phyloP scores from a whole-genome alignment of 2,329 filamentous ascomycete genomes.

The Penicillium frequentans region DNA sequence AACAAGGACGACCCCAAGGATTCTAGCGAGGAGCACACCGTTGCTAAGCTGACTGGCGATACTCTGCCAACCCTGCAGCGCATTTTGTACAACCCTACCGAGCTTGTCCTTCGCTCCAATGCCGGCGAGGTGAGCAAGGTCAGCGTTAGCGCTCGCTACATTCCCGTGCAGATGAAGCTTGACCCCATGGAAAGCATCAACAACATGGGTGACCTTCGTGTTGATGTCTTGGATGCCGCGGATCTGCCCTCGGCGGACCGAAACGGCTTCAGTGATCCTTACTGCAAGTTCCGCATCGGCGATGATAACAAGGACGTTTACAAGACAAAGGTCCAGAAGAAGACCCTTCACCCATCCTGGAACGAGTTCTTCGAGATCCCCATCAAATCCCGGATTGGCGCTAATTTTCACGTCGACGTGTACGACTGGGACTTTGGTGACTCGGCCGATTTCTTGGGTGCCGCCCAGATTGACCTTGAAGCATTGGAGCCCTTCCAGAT shows the following conservation, averaged over 20 bases:
- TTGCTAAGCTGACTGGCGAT: slow-evolving; percentile 80
- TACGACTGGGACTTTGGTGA: slow-evolving; percentile 98
- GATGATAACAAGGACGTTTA: slow-evolving; percentile 83
- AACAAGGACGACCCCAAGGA: slow-evolving; percentile 75
- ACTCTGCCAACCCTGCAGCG: slow-evolving; percentile 86
- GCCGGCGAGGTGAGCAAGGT: slow-evolving; percentile 75
- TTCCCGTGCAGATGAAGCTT: slow-evolving; percentile 90
- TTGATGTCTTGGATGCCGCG: slow-evolving; percentile 84
- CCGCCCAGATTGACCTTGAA: slow-evolving; percentile 71
- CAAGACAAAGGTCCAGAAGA: slow-evolving; percentile 96
- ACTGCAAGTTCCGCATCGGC: slow-evolving; percentile 90
- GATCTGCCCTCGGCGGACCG: slow-evolving; percentile 92
- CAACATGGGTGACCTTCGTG: slow-evolving; percentile 92
- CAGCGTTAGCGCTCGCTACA: slow-evolving; percentile 90
- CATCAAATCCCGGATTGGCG: slow-evolving; percentile 78
- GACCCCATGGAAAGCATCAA: slow-evolving; percentile 97
- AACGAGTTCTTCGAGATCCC: slow-evolving; percentile 91
- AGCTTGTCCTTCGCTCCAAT: slow-evolving; percentile 74
- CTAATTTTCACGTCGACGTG: slow-evolving; percentile 78
- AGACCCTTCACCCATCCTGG: slow-evolving; percentile 92
- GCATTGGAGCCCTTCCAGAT: slow-evolving; percentile 81
- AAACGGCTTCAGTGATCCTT: slow-evolving; percentile 96
- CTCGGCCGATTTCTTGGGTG: slow-evolving; percentile 87
- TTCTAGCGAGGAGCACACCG: slow-evolving; percentile 66
- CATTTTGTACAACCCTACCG: slow-evolving; percentile 86